Conservation (phyloP, 352 stramenopile genomes). For the Phytophthora crassamura region DNA sequence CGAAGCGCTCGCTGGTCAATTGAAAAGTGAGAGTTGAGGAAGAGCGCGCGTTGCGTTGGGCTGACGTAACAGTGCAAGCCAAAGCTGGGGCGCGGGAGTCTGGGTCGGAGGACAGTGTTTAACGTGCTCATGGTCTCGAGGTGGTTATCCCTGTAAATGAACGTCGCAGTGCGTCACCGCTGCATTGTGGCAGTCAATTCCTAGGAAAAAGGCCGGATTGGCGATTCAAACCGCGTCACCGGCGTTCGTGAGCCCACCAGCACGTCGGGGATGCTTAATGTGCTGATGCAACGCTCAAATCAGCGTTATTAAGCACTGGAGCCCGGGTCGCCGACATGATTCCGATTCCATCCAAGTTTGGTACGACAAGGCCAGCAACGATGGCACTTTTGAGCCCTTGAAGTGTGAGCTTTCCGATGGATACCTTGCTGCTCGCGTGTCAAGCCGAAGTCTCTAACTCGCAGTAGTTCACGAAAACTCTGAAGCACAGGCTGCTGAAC, state of each 20-base stretch:
- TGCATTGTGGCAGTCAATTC: not conserved
- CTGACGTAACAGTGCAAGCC: not conserved
- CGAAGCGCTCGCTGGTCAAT: constrained; percentile 11
- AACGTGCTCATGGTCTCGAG: not conserved
- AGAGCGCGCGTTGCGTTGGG: not conserved
- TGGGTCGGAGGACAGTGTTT: not conserved
- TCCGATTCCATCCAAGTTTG: not conserved
- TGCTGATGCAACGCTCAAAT: constrained; percentile 10
- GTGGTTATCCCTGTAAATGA: not conserved
- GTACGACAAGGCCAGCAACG: constrained; percentile 15
- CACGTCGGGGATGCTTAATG: constrained; percentile 1
- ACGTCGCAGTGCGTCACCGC: constrained; percentile 20
- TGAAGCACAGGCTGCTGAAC: not conserved
- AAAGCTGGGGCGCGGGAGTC: not conserved
- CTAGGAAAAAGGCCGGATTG: constrained; percentile 10
- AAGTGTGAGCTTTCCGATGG: not conserved
- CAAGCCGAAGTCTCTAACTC: too few relatives aligned
- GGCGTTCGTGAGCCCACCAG: not conserved
- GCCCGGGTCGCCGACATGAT: not conserved
- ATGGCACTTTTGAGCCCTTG: not conserved
- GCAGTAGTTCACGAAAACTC: too few relatives aligned
- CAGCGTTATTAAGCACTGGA: not conserved
- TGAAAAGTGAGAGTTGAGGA: constrained; percentile 28
- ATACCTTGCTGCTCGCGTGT: too few relatives aligned
- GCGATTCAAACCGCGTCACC: constrained; percentile 18